A percentile compares a stretch with the other conserved stretches of the same genome.
These are phyloP conservation scores for Botryotinia calthae DNA, from an alignment of 2,329 filamentous ascomycete genomes.

Conservation along the genomic window DNA sequence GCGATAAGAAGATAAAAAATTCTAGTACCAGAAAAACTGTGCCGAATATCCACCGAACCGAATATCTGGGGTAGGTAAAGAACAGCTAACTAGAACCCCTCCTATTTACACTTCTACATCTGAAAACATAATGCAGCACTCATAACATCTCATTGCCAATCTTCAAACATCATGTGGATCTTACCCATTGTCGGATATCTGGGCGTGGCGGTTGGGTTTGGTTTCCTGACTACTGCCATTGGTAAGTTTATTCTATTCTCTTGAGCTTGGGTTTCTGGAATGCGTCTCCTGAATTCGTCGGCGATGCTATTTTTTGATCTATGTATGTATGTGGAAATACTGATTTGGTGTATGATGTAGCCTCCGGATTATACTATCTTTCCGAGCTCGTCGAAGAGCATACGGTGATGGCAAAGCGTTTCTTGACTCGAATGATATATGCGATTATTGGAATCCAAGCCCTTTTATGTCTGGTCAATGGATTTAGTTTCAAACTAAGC, in stretches of 20 bases:
- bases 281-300: neutral
- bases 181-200: conserved; percentile 87
- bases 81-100: conserved; percentile 13
- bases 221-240: conserved; percentile 91
- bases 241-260: conserved; percentile 49
- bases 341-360: conserved; percentile 44
- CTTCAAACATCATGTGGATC: conserved; percentile 69
- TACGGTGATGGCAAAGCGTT: conserved; percentile 83
- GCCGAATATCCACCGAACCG: conserved; percentile 21
- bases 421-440: conserved; percentile 86
- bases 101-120: neutral
- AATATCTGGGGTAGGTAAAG: conserved; percentile 20
- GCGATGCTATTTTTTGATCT: neutral
- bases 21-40: neutral
- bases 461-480: conserved; percentile 75
- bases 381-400: conserved; percentile 98
- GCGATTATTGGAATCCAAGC: conserved; percentile 70
- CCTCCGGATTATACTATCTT: conserved; percentile 97
- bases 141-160: conserved; percentile 24
- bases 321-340: no score
- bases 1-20: conserved; percentile 21
- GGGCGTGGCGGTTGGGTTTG: conserved; percentile 84
- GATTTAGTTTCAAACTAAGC: conserved; percentile 76
- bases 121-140: conserved; percentile 31
- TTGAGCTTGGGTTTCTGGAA: neutral